Evolutionary conservation across 2,329 filamentous ascomycete species (phyloP), one percentile per base, ranked within the genome.

Genomic region (Paracamarosporium sp.): DNA sequence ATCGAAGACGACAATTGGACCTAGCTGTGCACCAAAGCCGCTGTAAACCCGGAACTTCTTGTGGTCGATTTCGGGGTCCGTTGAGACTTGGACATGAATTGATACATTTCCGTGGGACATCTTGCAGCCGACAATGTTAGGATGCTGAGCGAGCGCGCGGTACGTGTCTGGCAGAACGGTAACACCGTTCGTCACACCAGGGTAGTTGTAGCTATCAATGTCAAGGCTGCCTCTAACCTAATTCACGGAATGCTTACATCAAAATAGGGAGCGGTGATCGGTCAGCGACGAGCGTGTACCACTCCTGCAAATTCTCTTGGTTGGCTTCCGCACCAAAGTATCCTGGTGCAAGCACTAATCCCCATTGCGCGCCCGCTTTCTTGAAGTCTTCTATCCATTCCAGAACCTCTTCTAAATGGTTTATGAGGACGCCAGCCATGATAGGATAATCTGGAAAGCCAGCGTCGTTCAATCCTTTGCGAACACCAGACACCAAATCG

Each of bases 61-160:
- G 66, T 85, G 81, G 72, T 89, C 84, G 68, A 90, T 87, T 46
- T 79, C 70, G 0, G 87, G 87, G 64, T 82, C 84, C 4, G 82
- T 80, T 4, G 85, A 85, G 56, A 89, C 83, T 70, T 88, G 84
- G 4, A 83, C 80, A 69, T 88, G 86, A 64, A 84, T 81, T n/a
- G 86, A 88, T 45, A 89, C 81, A 69, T 89, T 86, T 50, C 86
- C 87, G 71, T 90, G 88, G 0, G 86, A 89, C 64, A 90, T 83
- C 76, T 90, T 90, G 76, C 85, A 88, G 50, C 88, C 88, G 4
- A 89, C 87, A 56, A 90, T 89, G 68, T 90, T 90, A 28, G 85
- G 81, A 70, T 90, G 87, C 53, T 81, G 77, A 6, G 88, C 81
- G 25, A 90, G 84, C 64, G 78, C 76, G 66, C 79, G 85, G 67